Conservation (phyloP, 2,329 filamentous ascomycete species). For the Monilinia fructigena region DNA sequence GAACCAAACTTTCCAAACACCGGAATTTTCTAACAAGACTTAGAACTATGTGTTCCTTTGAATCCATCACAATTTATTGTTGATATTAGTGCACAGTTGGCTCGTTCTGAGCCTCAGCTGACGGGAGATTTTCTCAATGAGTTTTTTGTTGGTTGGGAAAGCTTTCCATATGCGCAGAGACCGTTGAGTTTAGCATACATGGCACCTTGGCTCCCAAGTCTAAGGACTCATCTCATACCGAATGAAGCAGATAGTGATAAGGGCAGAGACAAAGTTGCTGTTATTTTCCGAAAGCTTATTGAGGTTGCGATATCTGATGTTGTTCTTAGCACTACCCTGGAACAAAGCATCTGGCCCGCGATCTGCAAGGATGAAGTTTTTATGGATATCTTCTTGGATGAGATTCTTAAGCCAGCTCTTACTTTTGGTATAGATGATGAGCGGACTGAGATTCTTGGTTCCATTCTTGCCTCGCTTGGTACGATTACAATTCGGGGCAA, state of each 20-base stretch:
- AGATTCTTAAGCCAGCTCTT: constrained; percentile 63
- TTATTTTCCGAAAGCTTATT: constrained; percentile 64
- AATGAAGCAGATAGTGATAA: constrained; percentile 64
- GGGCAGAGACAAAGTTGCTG: constrained; percentile 62
- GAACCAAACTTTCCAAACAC: constrained; percentile 25
- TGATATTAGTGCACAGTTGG: constrained; percentile 63
- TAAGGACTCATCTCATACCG: constrained; percentile 59
- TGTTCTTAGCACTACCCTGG: constrained; percentile 57
- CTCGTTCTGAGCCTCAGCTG: constrained; percentile 62
- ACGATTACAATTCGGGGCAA: constrained; percentile 65
- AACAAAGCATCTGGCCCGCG: constrained; percentile 64
- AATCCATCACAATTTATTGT: constrained; percentile 65
- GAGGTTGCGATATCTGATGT: constrained; percentile 63
- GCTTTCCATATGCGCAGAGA: constrained; percentile 65
- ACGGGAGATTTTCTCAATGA: constrained; percentile 70
- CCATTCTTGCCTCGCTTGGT: constrained; percentile 61
- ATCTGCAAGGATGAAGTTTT: constrained; percentile 64
- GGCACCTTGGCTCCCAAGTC: constrained; percentile 64
- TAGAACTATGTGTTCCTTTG: constrained; percentile 62
- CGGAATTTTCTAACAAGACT: constrained; percentile 23
- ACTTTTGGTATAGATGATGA: constrained; percentile 58
- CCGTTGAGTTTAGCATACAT: constrained; percentile 67
- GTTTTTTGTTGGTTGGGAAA: constrained; percentile 71
- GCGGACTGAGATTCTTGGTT: constrained; percentile 58
- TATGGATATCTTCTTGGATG: constrained; percentile 65